Evolutionary conservation across 371 early-diverging fungal species (phyloP).

Genomic region (Vittaforma corneae): DNA sequence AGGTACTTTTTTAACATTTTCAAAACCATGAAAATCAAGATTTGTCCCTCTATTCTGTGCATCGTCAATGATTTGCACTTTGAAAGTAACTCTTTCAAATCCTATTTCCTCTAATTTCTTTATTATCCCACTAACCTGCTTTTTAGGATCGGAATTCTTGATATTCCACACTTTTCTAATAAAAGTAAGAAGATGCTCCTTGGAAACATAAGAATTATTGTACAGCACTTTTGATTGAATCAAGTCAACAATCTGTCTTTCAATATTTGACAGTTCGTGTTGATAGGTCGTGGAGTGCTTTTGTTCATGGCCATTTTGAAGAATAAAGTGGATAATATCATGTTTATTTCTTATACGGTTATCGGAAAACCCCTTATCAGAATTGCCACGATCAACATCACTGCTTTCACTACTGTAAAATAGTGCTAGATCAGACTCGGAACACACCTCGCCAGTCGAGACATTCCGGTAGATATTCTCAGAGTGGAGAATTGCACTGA

Average conservation of each 20-base stretch:
- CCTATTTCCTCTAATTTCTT: slow-evolving; percentile 46
- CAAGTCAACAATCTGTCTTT: slow-evolving; percentile 43
- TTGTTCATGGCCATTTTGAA: slow-evolving; percentile 48
- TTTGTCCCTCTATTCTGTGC: slow-evolving; percentile 6
- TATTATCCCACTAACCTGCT: slow-evolving; percentile 46
- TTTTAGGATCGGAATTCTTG: slow-evolving; percentile 30
- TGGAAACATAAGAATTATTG: slow-evolving; percentile 14
- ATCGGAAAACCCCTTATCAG: not conserved
- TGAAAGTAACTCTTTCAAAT: slow-evolving; percentile 35
- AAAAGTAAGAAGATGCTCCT: slow-evolving; percentile 17
- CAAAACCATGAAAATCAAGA: not conserved
- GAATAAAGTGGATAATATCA: slow-evolving; percentile 43
- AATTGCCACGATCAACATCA: too few relatives aligned
- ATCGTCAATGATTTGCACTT: slow-evolving; percentile 17
- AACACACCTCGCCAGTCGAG: slow-evolving; percentile 45
- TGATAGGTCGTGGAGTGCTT: slow-evolving; percentile 45
- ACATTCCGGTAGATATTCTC: slow-evolving; percentile 49
- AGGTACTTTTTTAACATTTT: not conserved
- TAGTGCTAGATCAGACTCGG: slow-evolving; percentile 21
- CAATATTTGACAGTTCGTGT: slow-evolving; percentile 38
- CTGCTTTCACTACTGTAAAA: slow-evolving; percentile 12
- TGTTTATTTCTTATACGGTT: not conserved
- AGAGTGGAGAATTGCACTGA: slow-evolving; percentile 42
- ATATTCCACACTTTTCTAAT: slow-evolving; percentile 31
- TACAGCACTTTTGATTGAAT: slow-evolving; percentile 35